Conservation (phyloP, 345 rosid species). For the Gossypium rotundifolium region DNA sequence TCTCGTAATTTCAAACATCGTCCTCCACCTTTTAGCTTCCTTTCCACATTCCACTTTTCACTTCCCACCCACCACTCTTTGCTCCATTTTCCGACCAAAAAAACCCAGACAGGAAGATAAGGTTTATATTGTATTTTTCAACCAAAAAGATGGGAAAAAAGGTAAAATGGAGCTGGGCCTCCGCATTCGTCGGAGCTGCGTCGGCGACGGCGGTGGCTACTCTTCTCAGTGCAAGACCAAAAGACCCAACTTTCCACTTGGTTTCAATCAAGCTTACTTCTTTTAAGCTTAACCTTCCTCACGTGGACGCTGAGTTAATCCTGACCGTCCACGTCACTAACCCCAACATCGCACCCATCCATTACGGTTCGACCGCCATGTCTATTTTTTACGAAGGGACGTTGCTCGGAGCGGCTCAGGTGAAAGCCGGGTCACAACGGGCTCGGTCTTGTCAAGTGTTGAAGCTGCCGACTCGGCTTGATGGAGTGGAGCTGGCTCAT, state of each 20-base stretch:
- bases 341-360: conserved; percentile 61
- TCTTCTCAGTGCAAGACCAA: conserved; percentile 48
- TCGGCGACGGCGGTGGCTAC: conserved; percentile 48
- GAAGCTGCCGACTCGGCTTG: conserved; percentile 59
- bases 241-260: conserved; percentile 79
- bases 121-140: neutral
- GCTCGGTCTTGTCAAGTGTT: conserved; percentile 61
- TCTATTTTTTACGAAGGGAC: conserved; percentile 86
- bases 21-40: neutral
- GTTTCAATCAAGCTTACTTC: conserved; percentile 67
- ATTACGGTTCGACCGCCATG: conserved; percentile 68
- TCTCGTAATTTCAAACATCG: neutral
- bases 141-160: conserved; percentile 33
- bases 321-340: conserved; percentile 81
- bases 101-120: too few species aligned
- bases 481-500: conserved; percentile 72
- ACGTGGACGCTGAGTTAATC: conserved; percentile 67
- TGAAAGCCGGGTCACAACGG: conserved; percentile 64
- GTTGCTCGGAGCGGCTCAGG: conserved; percentile 59
- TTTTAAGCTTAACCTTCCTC: conserved; percentile 66
- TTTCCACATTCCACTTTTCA: neutral
- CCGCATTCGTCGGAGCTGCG: conserved; percentile 67
- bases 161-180: conserved; percentile 71
- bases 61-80: neutral
- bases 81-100: neutral